phyloP scores from a whole-genome alignment of 2,329 filamentous ascomycete species.

The Ophiostoma populinum region DNA sequence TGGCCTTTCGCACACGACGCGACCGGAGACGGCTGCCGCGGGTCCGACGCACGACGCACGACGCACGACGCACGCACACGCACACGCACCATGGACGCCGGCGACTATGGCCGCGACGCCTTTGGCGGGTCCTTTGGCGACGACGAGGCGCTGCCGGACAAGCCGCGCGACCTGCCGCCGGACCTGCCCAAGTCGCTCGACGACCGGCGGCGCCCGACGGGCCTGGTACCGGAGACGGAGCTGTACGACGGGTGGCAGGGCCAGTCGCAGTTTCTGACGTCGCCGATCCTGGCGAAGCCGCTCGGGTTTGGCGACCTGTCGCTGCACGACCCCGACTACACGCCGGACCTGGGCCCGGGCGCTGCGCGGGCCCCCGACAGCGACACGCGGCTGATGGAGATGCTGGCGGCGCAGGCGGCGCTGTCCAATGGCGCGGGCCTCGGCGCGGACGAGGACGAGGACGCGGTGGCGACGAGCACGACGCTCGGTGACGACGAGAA shows the following conservation, averaged over 20 bases:
- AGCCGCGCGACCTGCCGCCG: slow-evolving; percentile 45
- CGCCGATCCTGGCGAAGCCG: slow-evolving; percentile 68
- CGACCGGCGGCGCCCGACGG: slow-evolving; percentile 55
- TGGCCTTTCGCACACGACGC: too few relatives aligned
- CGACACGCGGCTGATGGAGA: slow-evolving; percentile 80
- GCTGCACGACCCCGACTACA: slow-evolving; percentile 60
- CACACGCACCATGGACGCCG: neutral
- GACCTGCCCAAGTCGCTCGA: slow-evolving; percentile 87
- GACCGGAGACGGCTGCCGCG: too few relatives aligned
- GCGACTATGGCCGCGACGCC: neutral
- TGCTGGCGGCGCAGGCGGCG: slow-evolving; percentile 87
- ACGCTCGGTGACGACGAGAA: slow-evolving; percentile 63
- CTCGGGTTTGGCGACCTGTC: slow-evolving; percentile 68
- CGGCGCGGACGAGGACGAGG: slow-evolving; percentile 58
- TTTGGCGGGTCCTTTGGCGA: slow-evolving; percentile 9
- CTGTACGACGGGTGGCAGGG: slow-evolving; percentile 99
- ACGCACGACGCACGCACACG: too few relatives aligned
- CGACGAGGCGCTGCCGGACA: slow-evolving; percentile 16
- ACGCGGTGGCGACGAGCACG: slow-evolving; percentile 57
- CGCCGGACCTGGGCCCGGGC: slow-evolving; percentile 41
- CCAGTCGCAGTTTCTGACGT: slow-evolving; percentile 89
- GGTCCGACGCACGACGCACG: too few relatives aligned
- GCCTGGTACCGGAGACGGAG: slow-evolving; percentile 68
- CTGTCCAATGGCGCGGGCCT: slow-evolving; percentile 40
- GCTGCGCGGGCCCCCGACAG: slow-evolving; percentile 52